These are phyloP conservation scores for Nannochloropsis gaditana DNA, from an alignment of 108 stramenopile genomes.

Conservation along the genomic window DNA sequence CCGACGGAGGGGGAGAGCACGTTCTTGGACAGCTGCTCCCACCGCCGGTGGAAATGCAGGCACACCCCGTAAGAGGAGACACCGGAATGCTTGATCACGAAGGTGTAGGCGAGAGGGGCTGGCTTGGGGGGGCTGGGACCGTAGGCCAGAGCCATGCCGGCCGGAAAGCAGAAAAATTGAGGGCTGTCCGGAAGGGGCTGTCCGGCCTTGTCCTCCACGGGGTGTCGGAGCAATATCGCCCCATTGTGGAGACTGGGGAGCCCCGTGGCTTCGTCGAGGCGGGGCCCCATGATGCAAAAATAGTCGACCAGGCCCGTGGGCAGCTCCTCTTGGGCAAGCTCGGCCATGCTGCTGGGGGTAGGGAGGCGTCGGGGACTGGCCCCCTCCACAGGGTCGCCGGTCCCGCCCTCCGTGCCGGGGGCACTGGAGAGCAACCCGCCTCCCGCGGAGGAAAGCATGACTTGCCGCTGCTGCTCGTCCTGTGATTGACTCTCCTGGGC, in stretches of 20 bases:
- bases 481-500: not conserved
- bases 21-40: not conserved
- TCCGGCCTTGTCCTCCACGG: not conserved
- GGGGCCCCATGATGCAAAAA: constrained; percentile 38
- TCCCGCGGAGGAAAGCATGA: not conserved
- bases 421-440: not conserved
- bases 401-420: not conserved
- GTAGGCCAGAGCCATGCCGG: not conserved
- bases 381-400: not conserved
- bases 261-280: not conserved
- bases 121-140: not conserved
- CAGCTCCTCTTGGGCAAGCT: constrained; percentile 34
- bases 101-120: not conserved
- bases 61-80: constrained; percentile 41
- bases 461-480: not conserved
- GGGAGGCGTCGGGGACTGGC: not conserved
- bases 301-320: constrained; percentile 47
- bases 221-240: not conserved
- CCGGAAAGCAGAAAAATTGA: constrained; percentile 14
- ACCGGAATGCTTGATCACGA: constrained; percentile 10
- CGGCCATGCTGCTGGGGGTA: constrained; percentile 7
- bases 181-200: not conserved
- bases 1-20: not conserved
- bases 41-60: constrained; percentile 39
- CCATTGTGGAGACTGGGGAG: not conserved